Base-by-base conservation (phyloP, 2,329 filamentous ascomycete species). In the Botrytis aclada region DNA sequence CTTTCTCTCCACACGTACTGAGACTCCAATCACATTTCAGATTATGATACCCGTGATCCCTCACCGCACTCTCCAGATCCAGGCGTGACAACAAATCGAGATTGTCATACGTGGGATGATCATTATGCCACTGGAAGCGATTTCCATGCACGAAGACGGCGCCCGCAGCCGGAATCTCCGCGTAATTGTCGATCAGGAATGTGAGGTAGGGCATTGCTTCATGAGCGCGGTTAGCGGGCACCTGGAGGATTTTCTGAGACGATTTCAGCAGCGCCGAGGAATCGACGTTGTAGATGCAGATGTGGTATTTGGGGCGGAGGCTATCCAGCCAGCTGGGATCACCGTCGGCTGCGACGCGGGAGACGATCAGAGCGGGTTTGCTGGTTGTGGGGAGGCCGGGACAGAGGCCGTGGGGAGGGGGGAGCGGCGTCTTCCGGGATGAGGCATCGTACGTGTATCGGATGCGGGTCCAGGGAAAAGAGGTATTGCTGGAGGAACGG, bases 21-120 rank as follows among this genome's bases (percentile, higher is more conserved):
- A 77, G 41, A 65, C 83, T 84, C 85, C 85, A 86, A 76, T 86
- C 84, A 74, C 85, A 86, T 61, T 84, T 82, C 41, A 86, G 79
- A 73, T 86, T 86, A 71, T 85, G 82, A 75, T 86, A 86, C 0
- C 85, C 85, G 1, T 75, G 74, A 0, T 77, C 77, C 14, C 77
- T 75, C 1, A 86, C 78, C 1, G 85, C 85, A 0, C 79, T 72
- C 0, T 80, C 74, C 0, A 85, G 70, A 74, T 86, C 81, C 20
- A 86, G 80, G 1, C 74, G 72, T 0, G 75, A 73, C 1, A 86
- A 81, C 0, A 85, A 77, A 4, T 80, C 80, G 0, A 78, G 78
- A 75, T 86, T 86, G 72, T 86, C 84, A 74, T 86, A 86, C 25
- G 80, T 77, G 0, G 80, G 82, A 22, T 77, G 75, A 75, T 85